These are phyloP conservation scores for Lachancea lanzarotensis DNA, from an alignment of 805 yeast species.

Conservation along the genomic window DNA sequence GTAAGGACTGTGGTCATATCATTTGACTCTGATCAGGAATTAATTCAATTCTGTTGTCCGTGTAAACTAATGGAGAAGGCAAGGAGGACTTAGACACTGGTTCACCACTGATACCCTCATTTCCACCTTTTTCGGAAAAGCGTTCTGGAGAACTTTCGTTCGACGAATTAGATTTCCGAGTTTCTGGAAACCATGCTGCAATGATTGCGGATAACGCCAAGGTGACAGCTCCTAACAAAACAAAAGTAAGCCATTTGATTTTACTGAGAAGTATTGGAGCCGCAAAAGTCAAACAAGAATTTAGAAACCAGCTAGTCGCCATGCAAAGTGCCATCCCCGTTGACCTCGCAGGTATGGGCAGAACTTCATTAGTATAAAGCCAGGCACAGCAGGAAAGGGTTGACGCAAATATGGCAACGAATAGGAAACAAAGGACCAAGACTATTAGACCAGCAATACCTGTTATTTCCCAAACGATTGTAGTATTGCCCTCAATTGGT, in stretches of 20 bases:
- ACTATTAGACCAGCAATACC: slow-evolving; percentile 38
- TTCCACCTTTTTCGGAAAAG: slow-evolving; percentile 12
- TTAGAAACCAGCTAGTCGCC: slow-evolving; percentile 41
- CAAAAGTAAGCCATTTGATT: slow-evolving; percentile 38
- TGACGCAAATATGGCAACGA: slow-evolving; percentile 42
- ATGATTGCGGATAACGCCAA: slow-evolving; percentile 30
- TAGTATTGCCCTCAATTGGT: slow-evolving; percentile 31
- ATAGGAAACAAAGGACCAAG: slow-evolving; percentile 39
- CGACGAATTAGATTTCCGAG: slow-evolving; percentile 28
- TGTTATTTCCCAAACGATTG: slow-evolving; percentile 33
- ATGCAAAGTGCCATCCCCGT: slow-evolving; percentile 43
- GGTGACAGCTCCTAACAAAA: slow-evolving; percentile 34
- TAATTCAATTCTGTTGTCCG: neutral
- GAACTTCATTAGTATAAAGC: slow-evolving; percentile 46
- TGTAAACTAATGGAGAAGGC: slow-evolving; percentile 4
- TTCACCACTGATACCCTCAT: neutral
- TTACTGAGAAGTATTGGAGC: slow-evolving; percentile 36
- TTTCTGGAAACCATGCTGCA: slow-evolving; percentile 39
- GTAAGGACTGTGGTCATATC: neutral
- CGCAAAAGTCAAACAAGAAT: slow-evolving; percentile 34
- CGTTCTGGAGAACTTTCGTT: slow-evolving; percentile 19
- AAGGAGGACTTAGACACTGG: slow-evolving; percentile 1
- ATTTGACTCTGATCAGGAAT: neutral
- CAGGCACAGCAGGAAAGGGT: slow-evolving; percentile 43
- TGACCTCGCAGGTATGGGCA: slow-evolving; percentile 40